Conservation (phyloP, 2,329 filamentous ascomycete species). For the Dothideomycetes sp. region DNA sequence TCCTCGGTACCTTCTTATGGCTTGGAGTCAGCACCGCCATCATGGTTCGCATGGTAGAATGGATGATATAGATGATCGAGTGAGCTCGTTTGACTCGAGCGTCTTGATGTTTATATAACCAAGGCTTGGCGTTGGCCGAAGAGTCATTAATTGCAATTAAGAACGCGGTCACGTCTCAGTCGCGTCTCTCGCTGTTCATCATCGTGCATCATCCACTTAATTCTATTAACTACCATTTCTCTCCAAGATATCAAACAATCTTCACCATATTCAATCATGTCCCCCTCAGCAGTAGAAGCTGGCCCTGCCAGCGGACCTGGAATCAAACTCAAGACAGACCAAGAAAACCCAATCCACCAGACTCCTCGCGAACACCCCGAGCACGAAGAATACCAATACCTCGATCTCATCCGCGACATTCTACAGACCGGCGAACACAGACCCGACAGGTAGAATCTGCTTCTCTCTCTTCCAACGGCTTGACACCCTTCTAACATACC, state of each 20-base stretch:
- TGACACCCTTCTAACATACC: background rate
- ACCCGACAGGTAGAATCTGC: slow-evolving; percentile 59
- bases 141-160: no score
- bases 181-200: background rate
- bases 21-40: no score
- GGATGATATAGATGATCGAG: no score
- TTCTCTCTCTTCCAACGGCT: background rate
- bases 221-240: background rate
- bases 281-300: slow-evolving; percentile 23
- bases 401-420: slow-evolving; percentile 79
- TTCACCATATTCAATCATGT: slow-evolving; percentile 18
- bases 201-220: background rate
- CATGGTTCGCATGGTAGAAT: no score
- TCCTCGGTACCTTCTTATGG: no score
- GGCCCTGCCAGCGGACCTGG: slow-evolving; percentile 22
- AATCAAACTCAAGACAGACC: slow-evolving; percentile 18
- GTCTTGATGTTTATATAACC: no score
- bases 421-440: slow-evolving; percentile 75
- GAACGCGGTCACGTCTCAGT: slow-evolving; percentile 7
- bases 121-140: no score
- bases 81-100: no score
- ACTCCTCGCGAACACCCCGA: slow-evolving; percentile 18
- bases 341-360: slow-evolving; percentile 17
- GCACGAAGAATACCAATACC: slow-evolving; percentile 91
- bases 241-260: background rate